Percentiles rank a stretch among this genome's conserved stretches.
Evolutionary conservation across 495 filamentous ascomycete genomes (phyloP).

Genomic region (Melanomma pulvis-pyrius): DNA sequence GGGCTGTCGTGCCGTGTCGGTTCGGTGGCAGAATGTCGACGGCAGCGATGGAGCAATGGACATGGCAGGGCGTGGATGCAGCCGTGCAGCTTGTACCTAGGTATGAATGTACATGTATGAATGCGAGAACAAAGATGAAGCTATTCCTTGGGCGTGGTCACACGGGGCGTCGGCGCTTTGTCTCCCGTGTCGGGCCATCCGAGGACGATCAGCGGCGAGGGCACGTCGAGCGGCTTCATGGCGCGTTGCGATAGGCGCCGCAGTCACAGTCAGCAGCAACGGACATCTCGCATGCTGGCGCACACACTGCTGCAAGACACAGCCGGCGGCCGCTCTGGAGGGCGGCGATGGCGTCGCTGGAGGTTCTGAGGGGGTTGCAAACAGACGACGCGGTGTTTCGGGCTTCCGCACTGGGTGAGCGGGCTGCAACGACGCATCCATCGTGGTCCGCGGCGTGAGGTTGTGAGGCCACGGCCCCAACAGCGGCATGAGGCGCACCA

Average conservation of each 20-base stretch:
- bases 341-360: neutral
- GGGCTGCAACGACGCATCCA: too few relatives aligned
- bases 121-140: too few relatives aligned
- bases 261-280: neutral
- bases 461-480: neutral
- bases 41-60: neutral
- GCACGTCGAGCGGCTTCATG: conserved; percentile 9
- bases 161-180: conserved; percentile 7
- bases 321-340: neutral
- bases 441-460: neutral
- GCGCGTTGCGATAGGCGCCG: conserved; percentile 7
- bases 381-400: neutral
- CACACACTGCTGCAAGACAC: neutral
- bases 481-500: conserved; percentile 9
- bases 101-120: neutral
- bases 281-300: conserved; percentile 4
- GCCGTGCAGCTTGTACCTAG: neutral
- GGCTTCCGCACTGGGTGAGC: neutral
- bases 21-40: neutral
- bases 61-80: neutral
- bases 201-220: conserved; percentile 16
- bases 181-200: conserved; percentile 13
- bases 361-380: neutral
- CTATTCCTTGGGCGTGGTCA: neutral
- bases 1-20: conserved; percentile 10